A percentile compares a stretch with the other conserved stretches of the same genome.
Conservation (phyloP, 441 rosid species). For the Erodium texanum region DNA sequence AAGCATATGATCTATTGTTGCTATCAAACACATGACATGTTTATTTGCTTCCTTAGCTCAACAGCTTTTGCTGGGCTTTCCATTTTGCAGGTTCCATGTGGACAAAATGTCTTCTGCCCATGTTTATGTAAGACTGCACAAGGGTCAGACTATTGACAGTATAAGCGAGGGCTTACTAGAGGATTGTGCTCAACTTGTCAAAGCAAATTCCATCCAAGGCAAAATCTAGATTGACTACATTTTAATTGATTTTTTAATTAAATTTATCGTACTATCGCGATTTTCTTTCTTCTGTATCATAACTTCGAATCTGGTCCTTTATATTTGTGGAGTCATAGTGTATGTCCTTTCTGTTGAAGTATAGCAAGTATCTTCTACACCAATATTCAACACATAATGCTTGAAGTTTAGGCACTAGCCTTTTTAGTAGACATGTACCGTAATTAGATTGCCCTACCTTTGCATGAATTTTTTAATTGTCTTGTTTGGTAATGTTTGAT, state of each 20-base stretch:
- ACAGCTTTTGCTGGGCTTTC: constrained; percentile 3
- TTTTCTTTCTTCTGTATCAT: neutral
- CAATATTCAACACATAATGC: neutral
- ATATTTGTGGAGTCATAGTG: neutral
- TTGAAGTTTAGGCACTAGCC: neutral
- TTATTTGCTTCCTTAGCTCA: neutral
- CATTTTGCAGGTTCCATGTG: constrained; percentile 77
- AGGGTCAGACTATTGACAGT: constrained; percentile 76
- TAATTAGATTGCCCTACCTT: neutral
- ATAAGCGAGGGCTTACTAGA: constrained; percentile 76
- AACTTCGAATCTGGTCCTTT: neutral
- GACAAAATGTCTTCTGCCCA: constrained; percentile 99
- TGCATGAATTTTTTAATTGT: neutral
- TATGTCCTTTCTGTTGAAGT: neutral
- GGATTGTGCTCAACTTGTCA: constrained; percentile 95
- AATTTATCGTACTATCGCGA: neutral
- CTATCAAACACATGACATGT: neutral
- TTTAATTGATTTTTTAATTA: too few species aligned
- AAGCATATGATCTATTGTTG: neutral
- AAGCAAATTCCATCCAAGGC: constrained; percentile 98
- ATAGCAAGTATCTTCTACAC: neutral
- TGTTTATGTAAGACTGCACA: constrained; percentile 81
- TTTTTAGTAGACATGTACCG: neutral
- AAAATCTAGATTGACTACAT: constrained; percentile 1
- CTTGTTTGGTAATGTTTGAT: constrained; percentile 3